A percentile compares a stretch with the other conserved stretches of the same genome.
These are phyloP conservation scores for Nemania bipapillata DNA, from an alignment of 2,329 filamentous ascomycete genomes.

Conservation along the genomic window DNA sequence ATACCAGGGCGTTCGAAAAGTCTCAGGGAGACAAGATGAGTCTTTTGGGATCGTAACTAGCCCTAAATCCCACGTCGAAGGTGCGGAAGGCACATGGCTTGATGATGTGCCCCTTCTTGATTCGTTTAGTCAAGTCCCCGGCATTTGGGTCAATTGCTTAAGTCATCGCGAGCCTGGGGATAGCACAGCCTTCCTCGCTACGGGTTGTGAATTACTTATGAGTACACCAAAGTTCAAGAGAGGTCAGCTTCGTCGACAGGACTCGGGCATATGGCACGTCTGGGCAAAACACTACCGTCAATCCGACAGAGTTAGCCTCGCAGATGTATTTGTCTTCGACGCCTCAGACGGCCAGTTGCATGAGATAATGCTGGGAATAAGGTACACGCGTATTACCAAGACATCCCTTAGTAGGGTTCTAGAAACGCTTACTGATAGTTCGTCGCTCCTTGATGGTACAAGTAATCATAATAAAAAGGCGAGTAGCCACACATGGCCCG, in stretches of 20 bases:
- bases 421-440: neutral
- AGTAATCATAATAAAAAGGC: neutral
- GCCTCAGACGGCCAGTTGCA: constrained; percentile 44
- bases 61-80: constrained; percentile 46
- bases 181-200: constrained; percentile 53
- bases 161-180: constrained; percentile 44
- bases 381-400: constrained; percentile 48
- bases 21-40: constrained; percentile 48
- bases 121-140: constrained; percentile 53
- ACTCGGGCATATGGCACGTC: neutral
- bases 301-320: constrained; percentile 39
- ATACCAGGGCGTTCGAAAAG: constrained; percentile 39
- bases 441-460: neutral
- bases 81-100: constrained; percentile 42
- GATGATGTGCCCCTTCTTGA: constrained; percentile 52
- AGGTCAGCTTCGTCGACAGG: too few relatives aligned
- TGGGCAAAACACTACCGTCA: neutral
- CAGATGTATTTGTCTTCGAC: constrained; percentile 55
- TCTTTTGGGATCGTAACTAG: constrained; percentile 38
- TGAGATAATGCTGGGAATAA: constrained; percentile 53
- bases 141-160: constrained; percentile 55
- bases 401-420: constrained; percentile 40
- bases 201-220: constrained; percentile 52
- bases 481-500: too few relatives aligned
- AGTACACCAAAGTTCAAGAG: constrained; percentile 51